These are phyloP conservation scores for Lactifluus subvellereus DNA, from an alignment of 768 basidiomycete genomes.

Conservation along the genomic window DNA sequence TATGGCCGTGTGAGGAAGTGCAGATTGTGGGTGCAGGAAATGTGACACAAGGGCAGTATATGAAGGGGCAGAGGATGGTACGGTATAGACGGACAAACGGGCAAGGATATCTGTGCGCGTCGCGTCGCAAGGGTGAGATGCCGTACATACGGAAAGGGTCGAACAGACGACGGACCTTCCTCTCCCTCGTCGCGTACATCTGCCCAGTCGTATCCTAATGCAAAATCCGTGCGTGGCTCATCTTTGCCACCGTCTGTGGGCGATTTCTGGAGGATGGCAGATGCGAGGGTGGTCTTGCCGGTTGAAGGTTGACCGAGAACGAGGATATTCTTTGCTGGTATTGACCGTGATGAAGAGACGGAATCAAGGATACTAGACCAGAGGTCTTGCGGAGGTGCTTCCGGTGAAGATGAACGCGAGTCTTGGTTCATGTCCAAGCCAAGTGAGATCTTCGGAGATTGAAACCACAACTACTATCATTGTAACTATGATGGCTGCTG, in stretches of 20 bases:
- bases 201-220: constrained; percentile 88
- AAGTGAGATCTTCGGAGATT: no score
- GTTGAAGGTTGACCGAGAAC: constrained; percentile 74
- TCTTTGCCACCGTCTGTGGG: constrained; percentile 48
- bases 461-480: no score
- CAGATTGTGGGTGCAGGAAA: constrained; percentile 66
- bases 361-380: constrained; percentile 93
- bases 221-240: constrained; percentile 65
- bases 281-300: constrained; percentile 71
- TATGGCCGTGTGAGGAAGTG: constrained; percentile 66
- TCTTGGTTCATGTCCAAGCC: constrained; percentile 26
- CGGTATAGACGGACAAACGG: constrained; percentile 85
- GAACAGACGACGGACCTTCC: constrained; percentile 57
- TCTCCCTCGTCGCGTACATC: constrained; percentile 90
- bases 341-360: constrained; percentile 73
- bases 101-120: constrained; percentile 70
- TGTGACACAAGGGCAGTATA: constrained; percentile 70
- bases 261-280: constrained; percentile 69
- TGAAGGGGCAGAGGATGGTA: constrained; percentile 70
- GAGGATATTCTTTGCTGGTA: constrained; percentile 82
- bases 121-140: constrained; percentile 2
- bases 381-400: constrained; percentile 70
- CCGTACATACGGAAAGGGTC: background rate
- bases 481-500: constrained; percentile 20
- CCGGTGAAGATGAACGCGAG: constrained; percentile 62